Evolutionary conservation across 108 stramenopile species (phyloP).

Genomic region (Poteriospumella lacustris): DNA sequence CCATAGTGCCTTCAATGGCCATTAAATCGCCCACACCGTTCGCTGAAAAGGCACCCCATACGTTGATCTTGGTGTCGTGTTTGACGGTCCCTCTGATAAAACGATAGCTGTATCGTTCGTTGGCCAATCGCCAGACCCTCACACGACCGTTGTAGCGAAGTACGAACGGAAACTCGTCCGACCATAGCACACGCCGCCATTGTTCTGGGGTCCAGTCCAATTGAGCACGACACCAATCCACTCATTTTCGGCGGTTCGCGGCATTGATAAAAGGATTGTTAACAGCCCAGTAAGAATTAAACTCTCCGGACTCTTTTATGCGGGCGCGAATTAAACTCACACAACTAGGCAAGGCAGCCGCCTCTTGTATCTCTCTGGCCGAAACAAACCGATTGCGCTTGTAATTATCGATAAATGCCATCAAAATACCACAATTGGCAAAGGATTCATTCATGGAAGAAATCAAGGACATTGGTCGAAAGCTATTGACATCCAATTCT

Average conservation of each 20-base stretch:
- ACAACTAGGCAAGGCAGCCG: too few species aligned
- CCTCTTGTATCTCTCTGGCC: too few species aligned
- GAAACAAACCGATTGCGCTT: too few species aligned
- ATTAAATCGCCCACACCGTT: conserved; percentile 3
- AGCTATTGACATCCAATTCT: too few species aligned
- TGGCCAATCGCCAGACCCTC: not conserved
- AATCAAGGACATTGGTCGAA: too few species aligned
- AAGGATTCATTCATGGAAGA: too few species aligned
- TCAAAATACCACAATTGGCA: too few species aligned
- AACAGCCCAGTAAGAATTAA: not conserved
- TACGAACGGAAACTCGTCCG: conserved; percentile 10
- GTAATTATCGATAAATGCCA: too few species aligned
- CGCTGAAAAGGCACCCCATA: not conserved
- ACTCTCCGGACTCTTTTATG: too few species aligned
- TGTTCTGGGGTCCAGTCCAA: conserved; percentile 13
- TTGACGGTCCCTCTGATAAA: not conserved
- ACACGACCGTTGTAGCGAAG: not conserved
- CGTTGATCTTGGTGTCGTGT: not conserved
- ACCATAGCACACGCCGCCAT: conserved; percentile 1
- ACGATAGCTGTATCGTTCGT: not conserved
- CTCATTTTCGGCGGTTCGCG: not conserved
- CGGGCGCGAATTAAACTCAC: too few species aligned
- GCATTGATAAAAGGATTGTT: conserved; percentile 1
- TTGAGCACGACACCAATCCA: not conserved
- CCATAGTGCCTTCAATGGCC: not conserved